phyloP scores from a whole-genome alignment of 139 green algal genomes.

The Chlamydomonas sp. region DNA sequence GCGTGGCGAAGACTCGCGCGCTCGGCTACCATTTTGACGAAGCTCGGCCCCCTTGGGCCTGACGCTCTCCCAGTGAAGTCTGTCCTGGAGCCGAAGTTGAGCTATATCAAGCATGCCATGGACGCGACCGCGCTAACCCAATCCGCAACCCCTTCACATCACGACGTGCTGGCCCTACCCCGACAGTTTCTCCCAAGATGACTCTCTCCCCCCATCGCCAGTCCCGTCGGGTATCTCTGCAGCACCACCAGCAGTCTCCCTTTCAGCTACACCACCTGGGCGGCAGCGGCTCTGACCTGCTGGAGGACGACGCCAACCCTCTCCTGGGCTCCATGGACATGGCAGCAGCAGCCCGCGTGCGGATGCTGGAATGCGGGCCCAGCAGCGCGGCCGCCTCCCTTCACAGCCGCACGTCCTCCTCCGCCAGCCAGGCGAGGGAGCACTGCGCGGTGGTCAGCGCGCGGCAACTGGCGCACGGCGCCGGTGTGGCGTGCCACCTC shows the following conservation, averaged over 20 bases:
- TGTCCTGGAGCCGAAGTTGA: too few species aligned
- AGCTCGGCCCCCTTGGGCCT: too few species aligned
- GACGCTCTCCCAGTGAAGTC: too few species aligned
- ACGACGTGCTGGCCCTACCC: too few species aligned
- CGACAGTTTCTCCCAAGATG: too few species aligned
- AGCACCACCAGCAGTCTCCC: background rate
- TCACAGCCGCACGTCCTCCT: background rate
- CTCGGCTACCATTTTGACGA: too few species aligned
- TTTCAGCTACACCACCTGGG: background rate
- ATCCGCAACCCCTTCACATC: too few species aligned
- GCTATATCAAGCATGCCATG: too few species aligned
- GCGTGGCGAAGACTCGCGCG: too few species aligned
- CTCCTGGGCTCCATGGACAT: background rate
- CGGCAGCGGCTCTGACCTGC: background rate
- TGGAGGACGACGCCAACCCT: slow-evolving; percentile 14
- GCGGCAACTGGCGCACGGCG: slow-evolving; percentile 8
- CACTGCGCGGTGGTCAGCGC: background rate
- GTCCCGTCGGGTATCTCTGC: too few species aligned
- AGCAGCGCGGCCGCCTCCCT: background rate
- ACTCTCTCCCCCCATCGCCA: too few species aligned
- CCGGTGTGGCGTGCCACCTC: background rate
- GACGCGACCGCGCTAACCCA: too few species aligned
- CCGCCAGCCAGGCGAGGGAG: background rate
- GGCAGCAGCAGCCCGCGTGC: background rate
- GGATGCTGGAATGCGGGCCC: slow-evolving; percentile 7